phyloP scores from a whole-genome alignment of 176 grass and related monocot species.

The Pontederia crassipes region DNA sequence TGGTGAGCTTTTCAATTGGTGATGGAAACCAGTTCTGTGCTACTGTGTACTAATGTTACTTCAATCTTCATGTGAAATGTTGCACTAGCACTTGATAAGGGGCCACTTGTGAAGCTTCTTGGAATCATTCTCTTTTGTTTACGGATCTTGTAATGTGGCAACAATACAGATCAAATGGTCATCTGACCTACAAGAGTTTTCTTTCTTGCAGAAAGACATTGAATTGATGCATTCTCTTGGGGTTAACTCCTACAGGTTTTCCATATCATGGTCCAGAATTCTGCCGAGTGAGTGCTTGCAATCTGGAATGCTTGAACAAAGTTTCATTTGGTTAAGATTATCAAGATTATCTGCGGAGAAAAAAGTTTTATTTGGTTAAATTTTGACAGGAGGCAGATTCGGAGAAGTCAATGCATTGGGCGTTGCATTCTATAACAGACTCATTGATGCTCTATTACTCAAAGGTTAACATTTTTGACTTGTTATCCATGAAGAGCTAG shows the following conservation, averaged over 20 bases:
- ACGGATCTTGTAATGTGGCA: too few species aligned
- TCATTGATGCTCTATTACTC: conserved; percentile 27
- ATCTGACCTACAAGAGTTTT: too few species aligned
- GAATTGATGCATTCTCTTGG: conserved; percentile 46
- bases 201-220: conserved; percentile 35
- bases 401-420: conserved; percentile 31
- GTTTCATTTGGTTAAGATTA: too few species aligned
- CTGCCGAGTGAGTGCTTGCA: conserved; percentile 45
- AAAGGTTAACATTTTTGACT: conserved; percentile 24
- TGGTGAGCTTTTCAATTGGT: conserved; percentile 10
- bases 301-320: neutral
- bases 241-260: conserved; percentile 54
- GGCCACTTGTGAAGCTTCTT: too few species aligned
- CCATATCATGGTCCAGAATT: conserved; percentile 61
- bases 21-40: too few species aligned
- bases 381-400: conserved; percentile 33
- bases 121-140: too few species aligned
- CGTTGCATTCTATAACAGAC: conserved; percentile 37
- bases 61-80: too few species aligned
- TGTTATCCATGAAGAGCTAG: neutral
- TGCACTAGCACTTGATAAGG: too few species aligned
- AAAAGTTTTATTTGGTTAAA: too few species aligned
- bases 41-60: too few species aligned
- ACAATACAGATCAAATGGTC: too few species aligned
- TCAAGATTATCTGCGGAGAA: too few species aligned